phyloP scores from a whole-genome alignment of 345 rosid species.

The Eucalyptus pauciflora region DNA sequence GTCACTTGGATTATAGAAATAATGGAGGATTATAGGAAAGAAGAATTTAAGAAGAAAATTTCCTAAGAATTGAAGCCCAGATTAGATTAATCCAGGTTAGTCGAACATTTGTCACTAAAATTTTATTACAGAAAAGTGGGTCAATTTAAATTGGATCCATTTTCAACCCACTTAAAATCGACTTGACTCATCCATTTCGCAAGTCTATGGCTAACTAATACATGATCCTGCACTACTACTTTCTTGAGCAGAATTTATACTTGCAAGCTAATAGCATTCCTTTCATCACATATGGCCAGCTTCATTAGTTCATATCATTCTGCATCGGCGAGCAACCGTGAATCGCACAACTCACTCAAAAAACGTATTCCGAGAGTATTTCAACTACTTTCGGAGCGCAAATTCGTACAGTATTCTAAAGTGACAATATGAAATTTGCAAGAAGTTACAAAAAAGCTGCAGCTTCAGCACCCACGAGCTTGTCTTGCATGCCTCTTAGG shows the following conservation, averaged over 20 bases:
- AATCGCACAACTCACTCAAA: neutral
- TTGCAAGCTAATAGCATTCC: neutral
- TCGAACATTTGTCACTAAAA: neutral
- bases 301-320: neutral
- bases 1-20: too few relatives aligned
- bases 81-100: too few relatives aligned
- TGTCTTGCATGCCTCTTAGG: neutral
- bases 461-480: neutral
- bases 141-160: neutral
- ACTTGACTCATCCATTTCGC: neutral
- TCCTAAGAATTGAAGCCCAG: neutral
- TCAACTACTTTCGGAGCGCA: fast-evolving
- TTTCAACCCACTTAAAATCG: neutral
- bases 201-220: neutral
- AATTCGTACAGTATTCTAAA: neutral
- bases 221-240: neutral
- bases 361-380: neutral
- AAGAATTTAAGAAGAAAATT: neutral
- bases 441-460: neutral
- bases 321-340: neutral
- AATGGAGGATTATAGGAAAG: too few relatives aligned
- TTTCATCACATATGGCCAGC: neutral
- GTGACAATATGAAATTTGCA: neutral
- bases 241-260: neutral
- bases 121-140: neutral